phyloP scores from a whole-genome alignment of 75 land plant genomes.

The Selaginella tamariscina region DNA sequence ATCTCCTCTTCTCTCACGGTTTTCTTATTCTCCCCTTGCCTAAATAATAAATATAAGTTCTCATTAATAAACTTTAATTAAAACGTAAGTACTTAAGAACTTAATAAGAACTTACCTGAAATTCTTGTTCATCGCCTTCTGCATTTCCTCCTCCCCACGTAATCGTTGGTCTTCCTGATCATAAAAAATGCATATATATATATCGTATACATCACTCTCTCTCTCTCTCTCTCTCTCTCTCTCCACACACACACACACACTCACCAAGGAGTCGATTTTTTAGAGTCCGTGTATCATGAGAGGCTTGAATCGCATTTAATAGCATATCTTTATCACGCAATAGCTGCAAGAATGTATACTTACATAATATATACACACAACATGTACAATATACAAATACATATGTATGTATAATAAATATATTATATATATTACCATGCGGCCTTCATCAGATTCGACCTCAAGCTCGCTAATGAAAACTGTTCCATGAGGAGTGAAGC shows the following conservation, averaged over 20 bases:
- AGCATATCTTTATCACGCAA: slow-evolving; percentile 26
- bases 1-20: slow-evolving; percentile 21
- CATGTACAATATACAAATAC: background rate
- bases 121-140: slow-evolving; percentile 14
- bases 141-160: slow-evolving; percentile 16
- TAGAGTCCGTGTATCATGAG: slow-evolving; percentile 26
- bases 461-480: slow-evolving; percentile 17
- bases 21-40: slow-evolving; percentile 13
- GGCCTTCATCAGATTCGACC: slow-evolving; percentile 21
- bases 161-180: slow-evolving; percentile 25
- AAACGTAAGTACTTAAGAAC: too few species aligned
- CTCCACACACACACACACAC: background rate
- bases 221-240: too few species aligned
- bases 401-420: background rate
- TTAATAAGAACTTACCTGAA: too few species aligned
- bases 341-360: too few species aligned
- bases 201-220: background rate
- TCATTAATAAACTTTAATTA: too few species aligned
- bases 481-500: slow-evolving; percentile 16
- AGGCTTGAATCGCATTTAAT: slow-evolving; percentile 25
- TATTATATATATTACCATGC: slow-evolving; percentile 15
- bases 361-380: background rate
- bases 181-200: background rate
- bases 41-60: too few species aligned
- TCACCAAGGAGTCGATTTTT: background rate